Base-by-base conservation (phyloP, 768 basidiomycete genomes). In the Collybiopsis luxurians region DNA sequence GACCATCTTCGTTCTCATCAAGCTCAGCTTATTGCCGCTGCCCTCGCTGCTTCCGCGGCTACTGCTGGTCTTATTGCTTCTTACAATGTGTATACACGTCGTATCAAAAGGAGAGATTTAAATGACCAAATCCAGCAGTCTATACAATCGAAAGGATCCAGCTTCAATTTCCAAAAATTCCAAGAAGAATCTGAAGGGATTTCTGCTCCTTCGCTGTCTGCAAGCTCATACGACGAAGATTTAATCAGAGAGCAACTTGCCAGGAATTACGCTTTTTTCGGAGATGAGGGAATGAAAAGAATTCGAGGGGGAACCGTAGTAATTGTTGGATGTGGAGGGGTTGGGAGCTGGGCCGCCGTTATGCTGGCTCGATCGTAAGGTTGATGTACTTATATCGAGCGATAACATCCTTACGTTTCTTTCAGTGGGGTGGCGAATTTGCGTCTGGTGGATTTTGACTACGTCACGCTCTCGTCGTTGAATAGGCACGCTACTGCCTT, bases 281-380 rank as follows among this genome's bases (percentile, higher is more conserved):
- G 93, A 0, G 90, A 95, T 30, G 90, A 93, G 34, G 84, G 84
- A 39, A 96, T 98, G 92, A 69, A 73, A 10, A 86, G 83, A 66
- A 79, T 98, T 52, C 79, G 97, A 52, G 66, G 76, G 9, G 83
- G 85, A 12, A 82, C 78, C 4, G 95, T 98, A 1, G 94, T 92
- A 17, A 75, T 98, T 19, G 87, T 99, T 2, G 97, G 97, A 5
- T 93, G 95, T 61, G 97, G 97, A 57, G 96, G 97, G 2, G 97
- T 99, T 0, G 97, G 97, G 0, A 95, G 92, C 66, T 96, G 94
- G 92, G 90, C 87, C 36, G 94, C 95, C 15, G 83, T 96, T 30
- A 96, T 96, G 96, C 83, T 94, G 26, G 87, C 85, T 44, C 76
- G 95, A 68, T 95, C 93, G 90, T 95, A 66, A 67, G 91, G n/a